phyloP scores from a whole-genome alignment of 148 eudicot species.

The Diospyros kaki region DNA sequence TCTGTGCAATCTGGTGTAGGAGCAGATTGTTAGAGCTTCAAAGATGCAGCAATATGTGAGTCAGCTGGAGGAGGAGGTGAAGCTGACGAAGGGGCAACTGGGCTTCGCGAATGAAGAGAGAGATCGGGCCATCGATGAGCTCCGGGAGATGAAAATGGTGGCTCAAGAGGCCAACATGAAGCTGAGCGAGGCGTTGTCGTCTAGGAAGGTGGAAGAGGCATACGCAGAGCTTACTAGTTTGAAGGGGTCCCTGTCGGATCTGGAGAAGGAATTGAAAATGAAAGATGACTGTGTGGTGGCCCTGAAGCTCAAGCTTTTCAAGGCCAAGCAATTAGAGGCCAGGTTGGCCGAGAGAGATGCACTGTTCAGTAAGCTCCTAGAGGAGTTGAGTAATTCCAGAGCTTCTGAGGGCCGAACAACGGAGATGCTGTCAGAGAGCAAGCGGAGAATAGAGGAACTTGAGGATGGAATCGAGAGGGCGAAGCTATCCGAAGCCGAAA shows the following conservation, averaged over 20 bases:
- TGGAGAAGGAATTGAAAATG: conserved; percentile 26
- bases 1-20: conserved; percentile 13
- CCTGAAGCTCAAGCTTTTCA: conserved; percentile 37
- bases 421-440: conserved; percentile 23
- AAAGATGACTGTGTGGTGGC: conserved; percentile 41
- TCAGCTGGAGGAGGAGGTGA: conserved; percentile 45
- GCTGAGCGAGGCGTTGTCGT: conserved; percentile 22
- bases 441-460: conserved; percentile 42
- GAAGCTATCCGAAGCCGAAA: conserved; percentile 38
- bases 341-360: conserved; percentile 30
- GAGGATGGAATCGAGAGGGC: conserved; percentile 44
- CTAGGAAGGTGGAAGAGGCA: conserved; percentile 24
- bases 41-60: conserved; percentile 31
- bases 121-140: conserved; percentile 24
- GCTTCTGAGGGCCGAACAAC: conserved; percentile 19
- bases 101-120: conserved; percentile 34
- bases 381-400: conserved; percentile 29
- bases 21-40: conserved; percentile 4
- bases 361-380: conserved; percentile 20
- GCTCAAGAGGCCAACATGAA: conserved; percentile 21
- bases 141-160: conserved; percentile 29
- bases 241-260: conserved; percentile 25
- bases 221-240: conserved; percentile 25
- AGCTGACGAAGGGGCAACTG: conserved; percentile 34
- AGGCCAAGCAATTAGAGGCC: conserved; percentile 35